Conservation (phyloP, 129 eudicot species). For the Kitagawia praeruptora region DNA sequence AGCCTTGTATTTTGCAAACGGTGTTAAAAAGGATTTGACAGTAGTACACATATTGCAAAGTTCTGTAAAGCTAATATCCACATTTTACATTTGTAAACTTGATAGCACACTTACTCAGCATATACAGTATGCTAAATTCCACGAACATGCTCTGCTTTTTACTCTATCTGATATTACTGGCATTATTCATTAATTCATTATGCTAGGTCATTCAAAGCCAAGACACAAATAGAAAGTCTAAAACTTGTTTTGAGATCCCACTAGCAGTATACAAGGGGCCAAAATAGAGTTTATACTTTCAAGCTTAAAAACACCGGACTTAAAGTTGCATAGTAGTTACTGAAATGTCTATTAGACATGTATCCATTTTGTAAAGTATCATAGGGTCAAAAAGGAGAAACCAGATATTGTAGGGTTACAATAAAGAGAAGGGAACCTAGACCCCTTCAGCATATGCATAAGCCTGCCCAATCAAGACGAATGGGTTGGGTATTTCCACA, state of each 20-base stretch:
- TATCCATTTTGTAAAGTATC: neutral
- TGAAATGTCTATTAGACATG: neutral
- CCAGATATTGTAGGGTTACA: neutral
- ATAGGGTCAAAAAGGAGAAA: neutral
- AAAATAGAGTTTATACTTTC: neutral
- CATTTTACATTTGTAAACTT: no score
- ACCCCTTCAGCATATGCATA: neutral
- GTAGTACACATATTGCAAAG: no score
- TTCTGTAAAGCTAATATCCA: no score
- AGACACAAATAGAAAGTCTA: neutral
- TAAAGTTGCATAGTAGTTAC: neutral
- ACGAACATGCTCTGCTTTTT: no score
- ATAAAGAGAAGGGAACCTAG: neutral
- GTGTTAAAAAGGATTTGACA: no score
- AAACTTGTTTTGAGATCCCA: neutral
- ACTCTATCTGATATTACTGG: neutral
- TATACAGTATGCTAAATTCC: no score
- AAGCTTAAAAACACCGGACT: neutral
- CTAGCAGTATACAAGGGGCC: neutral
- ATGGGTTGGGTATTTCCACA: slow-evolving; percentile 54
- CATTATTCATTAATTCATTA: neutral
- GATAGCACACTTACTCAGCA: no score
- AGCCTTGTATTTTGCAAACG: no score
- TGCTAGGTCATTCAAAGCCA: neutral
- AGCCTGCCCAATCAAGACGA: slow-evolving; percentile 22